Evolutionary conservation across 345 rosid genomes (phyloP).

Genomic region (Brassica incana): DNA sequence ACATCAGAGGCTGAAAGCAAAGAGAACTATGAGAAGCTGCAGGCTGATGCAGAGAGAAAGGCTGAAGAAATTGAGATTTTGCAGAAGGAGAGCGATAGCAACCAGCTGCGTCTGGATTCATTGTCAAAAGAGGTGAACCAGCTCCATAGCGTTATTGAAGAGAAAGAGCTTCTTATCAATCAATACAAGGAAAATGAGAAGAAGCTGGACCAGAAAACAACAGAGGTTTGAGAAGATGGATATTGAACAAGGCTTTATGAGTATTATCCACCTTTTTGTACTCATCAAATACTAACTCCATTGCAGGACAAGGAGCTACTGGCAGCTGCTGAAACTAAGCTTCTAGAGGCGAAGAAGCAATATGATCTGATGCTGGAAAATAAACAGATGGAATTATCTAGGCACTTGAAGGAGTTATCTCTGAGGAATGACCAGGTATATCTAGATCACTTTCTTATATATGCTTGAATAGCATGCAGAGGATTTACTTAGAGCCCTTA

Average conservation of each 20-base stretch:
- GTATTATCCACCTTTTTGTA: conserved; percentile 9
- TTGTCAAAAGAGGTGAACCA: conserved; percentile 58
- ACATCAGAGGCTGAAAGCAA: conserved; percentile 62
- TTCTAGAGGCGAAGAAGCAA: conserved; percentile 68
- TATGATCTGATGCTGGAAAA: conserved; percentile 78
- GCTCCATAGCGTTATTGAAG: conserved; percentile 55
- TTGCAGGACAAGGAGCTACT: conserved; percentile 68
- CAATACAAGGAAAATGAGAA: conserved; percentile 56
- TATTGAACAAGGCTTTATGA: conserved; percentile 4
- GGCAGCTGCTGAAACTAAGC: conserved; percentile 64
- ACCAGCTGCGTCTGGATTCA: conserved; percentile 47
- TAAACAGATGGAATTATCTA: conserved; percentile 78
- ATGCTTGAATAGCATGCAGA: conserved; percentile 11
- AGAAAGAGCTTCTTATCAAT: conserved; percentile 66
- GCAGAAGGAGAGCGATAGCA: conserved; percentile 52
- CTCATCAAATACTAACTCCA: conserved; percentile 23
- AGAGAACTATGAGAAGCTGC: conserved; percentile 52
- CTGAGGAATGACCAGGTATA: conserved; percentile 86
- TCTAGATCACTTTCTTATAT: conserved; percentile 25
- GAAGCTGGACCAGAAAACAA: conserved; percentile 62
- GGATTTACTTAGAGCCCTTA: conserved; percentile 1
- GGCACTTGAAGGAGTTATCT: conserved; percentile 88
- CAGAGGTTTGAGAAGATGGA: conserved; percentile 49
- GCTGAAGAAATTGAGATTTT: conserved; percentile 52
- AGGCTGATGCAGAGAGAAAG: conserved; percentile 53